These are phyloP conservation scores for Paratinospora sagittata DNA, from an alignment of 164 flowering plant species.

Conservation along the genomic window DNA sequence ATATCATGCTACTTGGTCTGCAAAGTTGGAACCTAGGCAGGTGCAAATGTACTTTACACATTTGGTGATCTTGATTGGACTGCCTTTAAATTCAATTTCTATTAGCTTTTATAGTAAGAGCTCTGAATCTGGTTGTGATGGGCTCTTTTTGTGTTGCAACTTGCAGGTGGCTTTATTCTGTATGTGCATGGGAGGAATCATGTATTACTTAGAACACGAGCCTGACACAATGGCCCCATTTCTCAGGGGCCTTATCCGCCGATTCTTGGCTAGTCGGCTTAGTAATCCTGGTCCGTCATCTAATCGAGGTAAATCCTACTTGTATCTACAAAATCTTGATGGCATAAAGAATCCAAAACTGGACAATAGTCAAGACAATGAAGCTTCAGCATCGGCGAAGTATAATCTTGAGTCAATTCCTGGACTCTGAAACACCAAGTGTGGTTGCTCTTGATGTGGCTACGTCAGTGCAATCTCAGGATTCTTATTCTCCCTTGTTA, in stretches of 20 bases:
- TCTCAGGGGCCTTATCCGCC: conserved; percentile 79
- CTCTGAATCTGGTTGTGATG: not conserved
- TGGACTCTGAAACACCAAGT: conserved; percentile 45
- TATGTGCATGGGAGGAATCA: conserved; percentile 92
- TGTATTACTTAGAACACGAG: conserved; percentile 91
- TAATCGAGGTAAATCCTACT: conserved; percentile 45
- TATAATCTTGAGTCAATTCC: conserved; percentile 92
- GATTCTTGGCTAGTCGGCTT: conserved; percentile 89
- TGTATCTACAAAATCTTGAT: conserved; percentile 57
- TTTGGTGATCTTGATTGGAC: not conserved
- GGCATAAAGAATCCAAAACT: conserved; percentile 46
- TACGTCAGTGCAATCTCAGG: not conserved
- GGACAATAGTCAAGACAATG: conserved; percentile 32
- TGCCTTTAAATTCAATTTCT: not conserved
- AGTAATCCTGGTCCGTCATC: conserved; percentile 65
- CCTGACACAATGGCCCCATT: conserved; percentile 98
- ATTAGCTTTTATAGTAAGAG: not conserved
- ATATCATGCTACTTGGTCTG: not conserved
- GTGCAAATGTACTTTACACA: not conserved
- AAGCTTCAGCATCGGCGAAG: conserved; percentile 43
- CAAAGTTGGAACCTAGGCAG: not conserved
- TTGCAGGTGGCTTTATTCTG: conserved; percentile 76
- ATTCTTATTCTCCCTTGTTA: not conserved
- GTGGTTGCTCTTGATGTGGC: not conserved
- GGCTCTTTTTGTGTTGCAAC: not conserved